Base-by-base conservation (phyloP, 78 protist species). In the Polysphondylium violaceum region DNA sequence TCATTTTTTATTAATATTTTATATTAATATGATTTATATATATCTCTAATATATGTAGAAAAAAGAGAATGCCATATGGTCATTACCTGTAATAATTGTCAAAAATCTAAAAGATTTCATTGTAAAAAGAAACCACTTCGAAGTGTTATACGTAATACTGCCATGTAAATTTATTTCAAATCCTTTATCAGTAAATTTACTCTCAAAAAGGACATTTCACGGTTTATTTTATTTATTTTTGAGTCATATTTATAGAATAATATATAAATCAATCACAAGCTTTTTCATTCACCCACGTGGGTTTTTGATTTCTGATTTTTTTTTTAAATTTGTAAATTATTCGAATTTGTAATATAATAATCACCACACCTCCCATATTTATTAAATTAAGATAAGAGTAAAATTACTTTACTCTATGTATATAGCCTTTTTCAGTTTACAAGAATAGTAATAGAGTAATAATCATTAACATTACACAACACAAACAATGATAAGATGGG, bases 401-500 rank as follows among this genome's bases (percentile, higher is more conserved):
- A 21, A 19, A 21, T 21, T 21, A 21, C 21, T 21, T 21, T 21
- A n/a, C n/a, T n/a, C n/a, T n/a, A n/a, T n/a, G n/a, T n/a, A n/a
- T n/a, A n/a, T n/a, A n/a, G n/a, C n/a, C n/a, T n/a, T n/a, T n/a
- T n/a, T n/a, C n/a, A n/a, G n/a, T n/a, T 67, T 41, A 47, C 12
- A 17, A n/a, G 31, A 35, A 27, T 36, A 27, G 11, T 29, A 29
- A 71, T 6, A 33, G 25, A 14, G 31, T 50, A 71, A 3, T 29
- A 38, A 71, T 8, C 29, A 25, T 38, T 11, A 51, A 35, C 11
- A 71, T 38, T 11, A 67, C 9, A 50, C 29, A 69, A 27, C 2
- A 65, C 2, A 85, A 11, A 35, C 51, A 55, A 87, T 87, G 93
- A 75, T 74, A 12, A 35, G 56, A 41, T 87, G 81, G 81, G 47